These are phyloP conservation scores for Lasiodiplodia sp. DNA, from an alignment of 2,329 filamentous ascomycete genomes.

Conservation along the genomic window DNA sequence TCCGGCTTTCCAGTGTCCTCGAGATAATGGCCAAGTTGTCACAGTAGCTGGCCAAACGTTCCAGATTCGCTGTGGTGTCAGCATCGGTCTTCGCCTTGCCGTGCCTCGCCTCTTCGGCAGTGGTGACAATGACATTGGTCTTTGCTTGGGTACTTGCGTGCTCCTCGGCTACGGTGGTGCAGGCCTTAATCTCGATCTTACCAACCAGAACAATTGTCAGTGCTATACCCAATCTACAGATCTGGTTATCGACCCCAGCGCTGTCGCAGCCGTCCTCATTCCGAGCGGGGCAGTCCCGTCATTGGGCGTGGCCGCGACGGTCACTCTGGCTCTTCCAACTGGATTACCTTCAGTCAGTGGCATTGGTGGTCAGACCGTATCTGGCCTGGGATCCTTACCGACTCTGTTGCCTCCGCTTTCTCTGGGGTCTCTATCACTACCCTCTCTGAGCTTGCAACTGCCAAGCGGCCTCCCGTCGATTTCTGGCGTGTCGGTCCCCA, in stretches of 20 bases:
- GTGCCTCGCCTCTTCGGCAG: slow-evolving; percentile 25
- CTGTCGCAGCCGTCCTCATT: slow-evolving; percentile 13
- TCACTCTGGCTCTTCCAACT: slow-evolving; percentile 3
- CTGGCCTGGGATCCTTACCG: not conserved
- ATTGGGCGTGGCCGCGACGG: not conserved
- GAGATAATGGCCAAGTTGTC: not conserved
- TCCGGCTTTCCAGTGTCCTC: slow-evolving; percentile 10
- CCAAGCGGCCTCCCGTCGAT: not conserved
- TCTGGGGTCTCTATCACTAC: not conserved
- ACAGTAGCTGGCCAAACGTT: not conserved
- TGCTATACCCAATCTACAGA: slow-evolving; percentile 7
- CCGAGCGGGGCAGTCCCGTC: not conserved
- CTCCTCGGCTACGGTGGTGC: slow-evolving; percentile 19
- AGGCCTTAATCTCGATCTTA: slow-evolving; percentile 13
- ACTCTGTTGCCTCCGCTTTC: slow-evolving; percentile 10
- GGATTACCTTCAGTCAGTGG: not conserved
- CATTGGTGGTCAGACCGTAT: not conserved
- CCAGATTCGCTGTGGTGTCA: slow-evolving; percentile 26
- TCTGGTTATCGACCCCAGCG: slow-evolving; percentile 11
- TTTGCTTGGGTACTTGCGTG: slow-evolving; percentile 20
- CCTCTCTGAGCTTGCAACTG: not conserved
- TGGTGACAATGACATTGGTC: slow-evolving; percentile 18
- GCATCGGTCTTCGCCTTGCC: slow-evolving; percentile 23
- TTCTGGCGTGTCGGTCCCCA: not conserved
- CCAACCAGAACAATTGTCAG: slow-evolving; percentile 16